phyloP scores from a whole-genome alignment of 2,329 filamentous ascomycete genomes.

The Aureobasidium melanogenum region DNA sequence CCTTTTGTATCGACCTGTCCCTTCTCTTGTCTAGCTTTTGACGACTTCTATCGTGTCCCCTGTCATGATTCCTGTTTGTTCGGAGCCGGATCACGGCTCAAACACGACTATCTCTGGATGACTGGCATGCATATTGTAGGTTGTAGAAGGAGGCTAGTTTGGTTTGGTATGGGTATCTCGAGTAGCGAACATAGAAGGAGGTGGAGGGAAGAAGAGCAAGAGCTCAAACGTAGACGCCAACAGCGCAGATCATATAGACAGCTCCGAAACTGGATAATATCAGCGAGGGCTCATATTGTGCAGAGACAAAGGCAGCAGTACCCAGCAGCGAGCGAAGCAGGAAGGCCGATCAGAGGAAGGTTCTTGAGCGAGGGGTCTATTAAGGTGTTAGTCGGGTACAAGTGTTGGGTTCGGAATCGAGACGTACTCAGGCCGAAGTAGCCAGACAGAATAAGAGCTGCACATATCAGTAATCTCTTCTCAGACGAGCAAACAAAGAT shows the following conservation, averaged over 20 bases:
- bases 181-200: background rate
- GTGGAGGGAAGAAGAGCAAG: background rate
- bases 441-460: constrained; percentile 60
- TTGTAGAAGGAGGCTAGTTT: background rate
- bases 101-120: background rate
- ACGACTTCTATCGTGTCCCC: background rate
- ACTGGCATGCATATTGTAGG: background rate
- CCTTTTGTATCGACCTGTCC: background rate
- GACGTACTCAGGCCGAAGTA: constrained; percentile 78
- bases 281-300: constrained; percentile 10
- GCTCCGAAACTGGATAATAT: constrained; percentile 63
- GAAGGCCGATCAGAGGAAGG: constrained; percentile 69
- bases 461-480: constrained; percentile 14
- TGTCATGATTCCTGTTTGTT: too few species aligned
- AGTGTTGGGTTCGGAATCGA: background rate
- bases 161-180: constrained; percentile 9
- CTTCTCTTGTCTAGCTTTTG: background rate
- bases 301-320: constrained; percentile 37
- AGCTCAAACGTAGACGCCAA: constrained; percentile 87
- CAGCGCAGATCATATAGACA: constrained; percentile 98
- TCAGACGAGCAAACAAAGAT: background rate
- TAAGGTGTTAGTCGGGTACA: background rate
- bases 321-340: constrained; percentile 84
- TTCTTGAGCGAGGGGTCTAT: constrained; percentile 74
- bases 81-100: background rate